Base-by-base conservation (phyloP, 345 rosid species). In the Acer campestre region DNA sequence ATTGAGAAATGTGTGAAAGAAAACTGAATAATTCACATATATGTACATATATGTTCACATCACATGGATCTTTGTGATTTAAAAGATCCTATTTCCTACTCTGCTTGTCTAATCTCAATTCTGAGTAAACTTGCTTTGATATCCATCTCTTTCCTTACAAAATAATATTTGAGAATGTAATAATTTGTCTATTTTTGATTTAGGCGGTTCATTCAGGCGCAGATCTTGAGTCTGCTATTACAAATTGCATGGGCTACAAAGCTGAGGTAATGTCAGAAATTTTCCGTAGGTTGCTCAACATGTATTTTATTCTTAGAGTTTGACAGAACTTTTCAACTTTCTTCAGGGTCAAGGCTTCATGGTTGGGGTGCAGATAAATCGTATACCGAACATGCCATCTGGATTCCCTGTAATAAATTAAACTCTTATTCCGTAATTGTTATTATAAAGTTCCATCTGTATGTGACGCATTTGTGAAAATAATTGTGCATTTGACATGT, bases 201-300 rank as follows among this genome's bases (percentile, higher is more conserved):
- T 79, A 96, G 99, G 99, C 99, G 40, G 99, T 96, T 81, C 99
- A 96, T 89, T 96, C 98, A 22, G 99, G 99, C 81, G 99, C 98
- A 67, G 99, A 96, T 85, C 98, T 96, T 23, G 99, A 94, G 83
- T 96, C 99, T 71, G 94, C 99, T 73, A 85, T 94, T 82, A 78
- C 92, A 76, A 94, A 91, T 85, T 96, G 99, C 83, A 83, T 96
- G 98, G 99, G 99, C 79, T 96, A 96, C 86, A 89, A 23, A 75
- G 83, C 90, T 55, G 90, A 91, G 91, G 99, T 96, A 88, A 67
- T 71, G 35, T 75, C 73, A 76, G 46, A 85, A 23, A 63, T 77
- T 77, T 66, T 63, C 72, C 78, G 67, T 59, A 83, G 67, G 61
- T 76, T 81, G 20, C 42, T 64, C 25, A 64, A 70, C 62, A 67